Conservation (phyloP, 2,329 filamentous ascomycete species). For the Pestalotiopsis fici region DNA sequence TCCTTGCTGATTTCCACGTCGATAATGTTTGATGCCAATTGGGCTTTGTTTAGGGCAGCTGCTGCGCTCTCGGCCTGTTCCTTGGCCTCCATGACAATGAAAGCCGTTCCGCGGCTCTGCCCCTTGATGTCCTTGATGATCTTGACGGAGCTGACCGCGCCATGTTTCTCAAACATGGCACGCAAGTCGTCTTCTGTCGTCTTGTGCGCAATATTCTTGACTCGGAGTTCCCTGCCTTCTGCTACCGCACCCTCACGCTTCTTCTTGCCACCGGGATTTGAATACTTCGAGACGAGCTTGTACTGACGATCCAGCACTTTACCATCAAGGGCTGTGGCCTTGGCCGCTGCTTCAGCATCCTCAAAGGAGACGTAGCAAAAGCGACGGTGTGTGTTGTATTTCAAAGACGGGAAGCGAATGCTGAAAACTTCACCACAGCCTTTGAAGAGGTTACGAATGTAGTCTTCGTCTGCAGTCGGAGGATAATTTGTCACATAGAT, state of each 20-base stretch:
- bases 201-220: slow-evolving; percentile 67
- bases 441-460: slow-evolving; percentile 68
- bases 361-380: slow-evolving; percentile 97
- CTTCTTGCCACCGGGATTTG: slow-evolving; percentile 78
- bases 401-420: slow-evolving; percentile 87
- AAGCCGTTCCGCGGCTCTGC: slow-evolving; percentile 75
- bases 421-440: slow-evolving; percentile 81
- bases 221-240: slow-evolving; percentile 85
- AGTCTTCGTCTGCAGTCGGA: slow-evolving; percentile 70
- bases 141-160: slow-evolving; percentile 71
- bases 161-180: slow-evolving; percentile 73
- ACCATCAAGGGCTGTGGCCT: slow-evolving; percentile 73
- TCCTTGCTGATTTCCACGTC: slow-evolving; percentile 63
- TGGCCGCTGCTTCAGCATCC: slow-evolving; percentile 64
- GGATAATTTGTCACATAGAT: slow-evolving; percentile 93
- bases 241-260: slow-evolving; percentile 75
- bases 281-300: slow-evolving; percentile 77
- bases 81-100: slow-evolving; percentile 73
- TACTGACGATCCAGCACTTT: slow-evolving; percentile 68
- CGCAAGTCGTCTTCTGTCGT: slow-evolving; percentile 69
- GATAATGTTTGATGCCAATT: slow-evolving; percentile 68
- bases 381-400: slow-evolving; percentile 82
- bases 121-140: slow-evolving; percentile 70
- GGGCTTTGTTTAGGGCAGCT: slow-evolving; percentile 66
- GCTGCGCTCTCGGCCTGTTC: slow-evolving; percentile 69